Conservation (phyloP, 139 green algal species). For the Coelastrella sp. region DNA sequence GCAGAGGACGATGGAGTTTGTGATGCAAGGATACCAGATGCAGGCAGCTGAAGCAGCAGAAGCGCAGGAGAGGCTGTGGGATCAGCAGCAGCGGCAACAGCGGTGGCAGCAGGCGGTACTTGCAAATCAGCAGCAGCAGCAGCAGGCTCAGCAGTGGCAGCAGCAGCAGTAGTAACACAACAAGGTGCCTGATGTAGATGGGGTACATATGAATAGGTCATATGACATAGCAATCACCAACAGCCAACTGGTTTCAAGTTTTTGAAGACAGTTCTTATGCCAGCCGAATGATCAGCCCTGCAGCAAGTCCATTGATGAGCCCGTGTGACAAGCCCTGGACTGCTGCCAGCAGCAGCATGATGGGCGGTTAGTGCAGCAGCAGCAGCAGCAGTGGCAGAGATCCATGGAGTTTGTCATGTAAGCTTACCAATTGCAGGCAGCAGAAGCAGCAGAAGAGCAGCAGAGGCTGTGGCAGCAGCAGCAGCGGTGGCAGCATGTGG, state of each 20-base stretch:
- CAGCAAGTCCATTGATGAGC: no score
- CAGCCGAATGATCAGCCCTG: no score
- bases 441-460: background rate
- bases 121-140: background rate
- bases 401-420: background rate
- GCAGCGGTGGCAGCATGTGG: background rate
- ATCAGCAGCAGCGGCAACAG: constrained; percentile 10
- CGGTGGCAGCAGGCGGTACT: background rate
- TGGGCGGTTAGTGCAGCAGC: background rate
- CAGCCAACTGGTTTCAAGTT: no score
- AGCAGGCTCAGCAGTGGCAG: background rate
- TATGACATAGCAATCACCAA: no score
- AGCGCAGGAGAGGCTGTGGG: background rate
- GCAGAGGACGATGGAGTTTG: background rate
- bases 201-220: no score
- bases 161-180: no score
- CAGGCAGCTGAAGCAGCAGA: background rate
- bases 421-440: background rate
- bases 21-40: background rate
- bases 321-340: background rate
- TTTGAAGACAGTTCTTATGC: no score
- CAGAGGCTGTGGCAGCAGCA: background rate
- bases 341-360: background rate
- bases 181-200: no score
- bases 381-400: background rate